A percentile compares a stretch with the other conserved stretches of the same genome.
Evolutionary conservation across 2,329 filamentous ascomycete species (phyloP).

Genomic region (Scortechinia acanthostroma): DNA sequence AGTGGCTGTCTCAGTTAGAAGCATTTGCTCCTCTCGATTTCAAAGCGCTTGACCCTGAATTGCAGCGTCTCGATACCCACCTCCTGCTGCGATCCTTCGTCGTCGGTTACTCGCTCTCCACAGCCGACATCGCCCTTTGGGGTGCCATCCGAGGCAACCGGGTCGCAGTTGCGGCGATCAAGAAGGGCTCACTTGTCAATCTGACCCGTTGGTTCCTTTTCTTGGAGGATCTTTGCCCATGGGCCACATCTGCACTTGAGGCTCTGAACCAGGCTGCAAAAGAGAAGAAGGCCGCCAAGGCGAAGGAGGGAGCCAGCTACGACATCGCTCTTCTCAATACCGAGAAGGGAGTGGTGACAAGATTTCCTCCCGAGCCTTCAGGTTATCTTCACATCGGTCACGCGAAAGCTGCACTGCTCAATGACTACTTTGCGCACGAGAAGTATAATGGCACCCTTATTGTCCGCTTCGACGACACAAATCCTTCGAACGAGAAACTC

Average conservation of each 20-base stretch:
- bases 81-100: constrained; percentile 81
- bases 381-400: constrained; percentile 94
- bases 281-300: constrained; percentile 61
- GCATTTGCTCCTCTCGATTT: constrained; percentile 60
- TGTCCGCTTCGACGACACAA: constrained; percentile 93
- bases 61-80: constrained; percentile 77
- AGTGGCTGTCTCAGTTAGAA: constrained; percentile 43
- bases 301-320: constrained; percentile 78
- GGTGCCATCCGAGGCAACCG: constrained; percentile 76
- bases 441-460: constrained; percentile 86
- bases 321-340: constrained; percentile 80
- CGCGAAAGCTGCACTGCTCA: constrained; percentile 85
- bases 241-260: constrained; percentile 67
- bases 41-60: constrained; percentile 70
- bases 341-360: constrained; percentile 81
- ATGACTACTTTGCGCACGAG: constrained; percentile 93
- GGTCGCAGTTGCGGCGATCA: constrained; percentile 73
- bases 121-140: constrained; percentile 78
- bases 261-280: constrained; percentile 61
- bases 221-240: constrained; percentile 74
- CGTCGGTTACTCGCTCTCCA: constrained; percentile 70
- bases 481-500: constrained; percentile 93
- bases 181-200: constrained; percentile 71
- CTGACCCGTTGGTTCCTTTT: constrained; percentile 81
- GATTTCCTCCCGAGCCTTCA: constrained; percentile 90